A percentile compares a stretch with the other conserved stretches of the same genome.
Evolutionary conservation across 768 basidiomycete genomes (phyloP).

Genomic region (Naganishia randhawae): DNA sequence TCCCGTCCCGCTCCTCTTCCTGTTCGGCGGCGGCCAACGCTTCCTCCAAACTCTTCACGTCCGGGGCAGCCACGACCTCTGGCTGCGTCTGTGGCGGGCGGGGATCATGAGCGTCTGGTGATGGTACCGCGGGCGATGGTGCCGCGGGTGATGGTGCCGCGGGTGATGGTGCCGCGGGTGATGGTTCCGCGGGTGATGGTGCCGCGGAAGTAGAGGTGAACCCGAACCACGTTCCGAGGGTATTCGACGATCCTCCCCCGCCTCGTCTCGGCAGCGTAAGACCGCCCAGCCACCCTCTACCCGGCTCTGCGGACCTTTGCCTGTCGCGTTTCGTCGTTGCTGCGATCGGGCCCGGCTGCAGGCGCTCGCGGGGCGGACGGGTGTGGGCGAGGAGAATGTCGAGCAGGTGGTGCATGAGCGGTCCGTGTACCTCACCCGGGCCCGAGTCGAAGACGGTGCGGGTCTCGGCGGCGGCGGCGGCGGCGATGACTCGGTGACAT

Average conservation of each 20-base stretch:
- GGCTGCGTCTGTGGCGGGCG: background rate
- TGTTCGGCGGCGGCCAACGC: conserved; percentile 1
- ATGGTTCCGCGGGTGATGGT: too few relatives aligned
- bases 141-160: background rate
- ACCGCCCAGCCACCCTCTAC: too few relatives aligned
- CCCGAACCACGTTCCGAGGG: too few relatives aligned
- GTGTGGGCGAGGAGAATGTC: background rate
- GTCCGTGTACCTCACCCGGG: background rate
- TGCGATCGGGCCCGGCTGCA: too few relatives aligned
- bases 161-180: too few relatives aligned
- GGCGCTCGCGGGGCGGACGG: too few relatives aligned
- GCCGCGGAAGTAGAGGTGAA: too few relatives aligned
- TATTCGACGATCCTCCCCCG: too few relatives aligned
- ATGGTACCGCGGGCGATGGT: background rate
- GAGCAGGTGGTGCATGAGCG: background rate
- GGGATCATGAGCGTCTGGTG: background rate
- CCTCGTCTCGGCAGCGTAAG: too few relatives aligned
- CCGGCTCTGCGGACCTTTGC: too few relatives aligned
- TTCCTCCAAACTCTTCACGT: background rate
- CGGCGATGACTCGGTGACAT: background rate
- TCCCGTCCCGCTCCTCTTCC: too few relatives aligned
- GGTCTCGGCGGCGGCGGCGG: background rate
- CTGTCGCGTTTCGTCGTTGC: too few relatives aligned
- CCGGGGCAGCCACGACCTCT: background rate
- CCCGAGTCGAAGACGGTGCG: background rate